These are phyloP conservation scores for Lactarius sp. DNA, from an alignment of 768 basidiomycete species.

Conservation along the genomic window DNA sequence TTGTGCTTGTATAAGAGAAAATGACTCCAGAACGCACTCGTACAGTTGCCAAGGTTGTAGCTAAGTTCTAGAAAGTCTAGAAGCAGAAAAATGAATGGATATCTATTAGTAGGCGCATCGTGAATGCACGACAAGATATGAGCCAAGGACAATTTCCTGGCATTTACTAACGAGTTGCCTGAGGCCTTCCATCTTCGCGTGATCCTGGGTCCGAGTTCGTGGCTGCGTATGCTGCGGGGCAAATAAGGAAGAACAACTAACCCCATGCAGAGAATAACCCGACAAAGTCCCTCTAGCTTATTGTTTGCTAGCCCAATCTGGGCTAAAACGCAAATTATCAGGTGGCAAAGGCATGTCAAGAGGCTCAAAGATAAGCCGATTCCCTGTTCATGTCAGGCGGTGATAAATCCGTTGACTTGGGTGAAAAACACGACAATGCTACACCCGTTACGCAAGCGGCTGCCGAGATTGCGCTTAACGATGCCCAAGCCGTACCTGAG, in stretches of 20 bases:
- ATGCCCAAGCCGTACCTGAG: constrained; percentile 41
- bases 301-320: too few relatives aligned
- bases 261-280: background rate
- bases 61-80: constrained; percentile 17
- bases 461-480: constrained; percentile 56
- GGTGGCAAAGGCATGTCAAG: constrained; percentile 47
- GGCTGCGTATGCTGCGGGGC: constrained; percentile 58
- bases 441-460: constrained; percentile 39
- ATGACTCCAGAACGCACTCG: constrained; percentile 19
- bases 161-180: constrained; percentile 50
- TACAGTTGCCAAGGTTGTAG: constrained; percentile 15
- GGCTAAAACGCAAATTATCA: constrained; percentile 39
- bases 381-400: constrained; percentile 54
- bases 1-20: constrained; percentile 18
- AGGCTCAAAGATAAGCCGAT: constrained; percentile 57
- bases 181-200: constrained; percentile 58
- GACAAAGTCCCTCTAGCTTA: constrained; percentile 21
- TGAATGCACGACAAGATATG: constrained; percentile 44
- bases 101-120: background rate
- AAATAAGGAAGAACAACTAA: background rate
- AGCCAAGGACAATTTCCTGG: constrained; percentile 64
- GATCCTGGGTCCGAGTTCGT: constrained; percentile 60
- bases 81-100: background rate
- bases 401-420: constrained; percentile 55
- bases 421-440: constrained; percentile 50